Evolutionary conservation across 2,329 filamentous ascomycete genomes (phyloP), one percentile per base, ranked within the genome.

Genomic region (Thelonectria rubi): DNA sequence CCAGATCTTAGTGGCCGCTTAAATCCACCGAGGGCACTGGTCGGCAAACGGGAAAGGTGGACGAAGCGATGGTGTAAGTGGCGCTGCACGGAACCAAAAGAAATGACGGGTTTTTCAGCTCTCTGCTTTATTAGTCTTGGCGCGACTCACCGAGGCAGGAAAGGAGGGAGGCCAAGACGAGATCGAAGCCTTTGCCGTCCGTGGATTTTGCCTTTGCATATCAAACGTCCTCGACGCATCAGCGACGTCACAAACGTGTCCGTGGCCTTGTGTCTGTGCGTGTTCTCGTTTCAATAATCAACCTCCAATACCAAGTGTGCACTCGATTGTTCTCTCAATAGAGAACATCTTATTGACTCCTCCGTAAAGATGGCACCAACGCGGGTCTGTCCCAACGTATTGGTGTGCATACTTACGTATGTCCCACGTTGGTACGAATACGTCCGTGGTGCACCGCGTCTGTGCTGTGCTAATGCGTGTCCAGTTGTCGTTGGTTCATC

Each of bases 1-100:
- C 58, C 69, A 67, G 64, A 70, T 70, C 64, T 64, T 70, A 69
- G 67, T 60, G 60, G 63, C 60, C 46, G 59, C 49, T 54, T 34
- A 30, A 26, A 50, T 51, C 39, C 55, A 55, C 45, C 40, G 37
- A 32, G 46, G 40, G 47, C 42, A 59, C 42, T 55, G 39, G 55
- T 60, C 18, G 11, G 24, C 34, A 21, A 20, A 43, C 64, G 58
- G 26, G 42, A 37, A 40, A 48, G 34, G 17, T 43, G 49, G 53
- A 39, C 50, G 53, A 62, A 43, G 46, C 59, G 26, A 58, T 56
- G 55, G 57, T 40, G 56, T 62, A 24, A 42, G 48, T 48, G 45
- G 55, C 46, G 32, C 37, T n/a, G n/a, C n/a, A n/a, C n/a, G n/a
- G n/a, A n/a, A n/a, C n/a, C 51, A 48, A 63, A 63, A 53, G 47